Base-by-base conservation (phyloP, 352 stramenopile genomes). In the Phytophthora kernoviae region DNA sequence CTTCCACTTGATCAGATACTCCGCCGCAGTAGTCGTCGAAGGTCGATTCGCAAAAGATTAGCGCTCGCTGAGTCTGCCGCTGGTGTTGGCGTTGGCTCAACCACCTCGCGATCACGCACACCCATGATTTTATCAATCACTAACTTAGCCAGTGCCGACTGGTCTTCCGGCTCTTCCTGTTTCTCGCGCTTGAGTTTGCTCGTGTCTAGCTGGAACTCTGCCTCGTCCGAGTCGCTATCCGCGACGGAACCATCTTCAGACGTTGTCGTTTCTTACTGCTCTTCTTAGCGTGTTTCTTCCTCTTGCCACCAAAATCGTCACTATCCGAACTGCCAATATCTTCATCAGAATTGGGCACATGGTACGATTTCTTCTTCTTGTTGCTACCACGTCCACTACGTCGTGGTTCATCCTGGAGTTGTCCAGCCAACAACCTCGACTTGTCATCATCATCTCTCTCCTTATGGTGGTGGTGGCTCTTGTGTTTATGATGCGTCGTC, bases 1-100 rank as follows among this genome's bases (percentile, higher is more conserved):
- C 62, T 94, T 95, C 87, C 87, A 96, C 71, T 96, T 96, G 70
- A 96, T 95, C 21, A 88, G 83, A 53, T 95, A 96, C 70, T 98
- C 87, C 2, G 68, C 77, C 21, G 87, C 54, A 1, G 67, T 49
- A 30, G 64, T 53, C 14, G 70, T 82, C 5, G 59, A 78, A 11
- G 70, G 65, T 9, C 70, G 51, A 32, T 62, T 74, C 14, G 65
- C 60, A 43, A 84, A 44, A 85, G 65, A 37, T 65, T 77, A 40
- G 64, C 72, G 27, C 65, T 72, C 10, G 63, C 70, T 30, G 70
- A 77, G 32, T 75, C 71, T 0, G 55, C 30, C 0, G 37, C 48
- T 11, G 50, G 46, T 15, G 30, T 54, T 8, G 54, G 63, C 18
- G 49, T 54, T n/a, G 47, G 52, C 27, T 84, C 67, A 1, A 60